A percentile compares a stretch with the other conserved stretches of the same genome.
These are phyloP conservation scores for Mimosa pudica DNA, from an alignment of 306 rosid genomes.

Conservation along the genomic window DNA sequence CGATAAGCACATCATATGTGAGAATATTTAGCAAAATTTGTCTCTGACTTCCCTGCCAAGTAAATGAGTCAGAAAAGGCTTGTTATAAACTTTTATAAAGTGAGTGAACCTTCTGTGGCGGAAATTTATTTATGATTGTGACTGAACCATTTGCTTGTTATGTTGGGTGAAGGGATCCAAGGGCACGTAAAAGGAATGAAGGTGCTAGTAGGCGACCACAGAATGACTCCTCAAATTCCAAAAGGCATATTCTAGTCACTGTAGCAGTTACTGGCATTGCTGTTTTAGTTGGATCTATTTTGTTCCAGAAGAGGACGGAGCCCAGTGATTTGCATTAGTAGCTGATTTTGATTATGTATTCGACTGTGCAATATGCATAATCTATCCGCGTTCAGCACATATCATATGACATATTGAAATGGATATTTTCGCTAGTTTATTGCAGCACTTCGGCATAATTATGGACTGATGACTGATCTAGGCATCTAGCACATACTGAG, in stretches of 20 bases:
- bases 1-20: background rate
- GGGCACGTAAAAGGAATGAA: constrained; percentile 61
- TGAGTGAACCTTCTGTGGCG: constrained; percentile 3
- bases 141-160: constrained; percentile 28
- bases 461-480: background rate
- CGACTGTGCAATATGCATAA: constrained; percentile 23
- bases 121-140: background rate
- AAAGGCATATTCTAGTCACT: constrained; percentile 62
- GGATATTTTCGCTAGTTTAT: constrained; percentile 16
- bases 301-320: constrained; percentile 67
- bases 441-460: constrained; percentile 29
- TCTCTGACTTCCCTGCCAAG: background rate
- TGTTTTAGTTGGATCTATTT: constrained; percentile 75
- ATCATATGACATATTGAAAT: constrained; percentile 26
- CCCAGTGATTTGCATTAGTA: constrained; percentile 55
- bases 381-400: constrained; percentile 35
- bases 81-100: background rate
- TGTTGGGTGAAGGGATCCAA: constrained; percentile 66
- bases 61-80: constrained; percentile 5
- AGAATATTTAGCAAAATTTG: background rate
- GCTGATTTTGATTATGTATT: constrained; percentile 27
- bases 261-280: constrained; percentile 89
- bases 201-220: constrained; percentile 63
- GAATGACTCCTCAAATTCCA: constrained; percentile 48
- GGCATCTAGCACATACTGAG: background rate